Evolutionary conservation across 2,329 filamentous ascomycete genomes (phyloP).

Genomic region (Talaromyces sp.): DNA sequence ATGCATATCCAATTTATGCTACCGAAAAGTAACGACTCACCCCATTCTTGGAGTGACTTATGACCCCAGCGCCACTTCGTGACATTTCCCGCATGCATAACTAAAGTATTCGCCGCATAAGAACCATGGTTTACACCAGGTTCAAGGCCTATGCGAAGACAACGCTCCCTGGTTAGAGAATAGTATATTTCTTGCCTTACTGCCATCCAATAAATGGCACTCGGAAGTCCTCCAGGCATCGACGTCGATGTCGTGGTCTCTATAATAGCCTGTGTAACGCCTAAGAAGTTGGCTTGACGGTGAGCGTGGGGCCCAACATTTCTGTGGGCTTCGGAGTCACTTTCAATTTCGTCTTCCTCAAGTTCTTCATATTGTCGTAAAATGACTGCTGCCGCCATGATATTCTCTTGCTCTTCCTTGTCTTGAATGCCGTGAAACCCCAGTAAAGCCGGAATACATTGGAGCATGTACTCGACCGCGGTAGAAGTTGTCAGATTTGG

Average conservation of each 20-base stretch:
- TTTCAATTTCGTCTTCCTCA: slow-evolving; percentile 23
- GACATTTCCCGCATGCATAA: not conserved
- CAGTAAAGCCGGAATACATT: not conserved
- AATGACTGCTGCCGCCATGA: slow-evolving; percentile 22
- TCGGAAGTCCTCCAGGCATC: slow-evolving; percentile 14
- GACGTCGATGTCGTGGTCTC: not conserved
- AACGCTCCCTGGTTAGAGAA: slow-evolving; percentile 15
- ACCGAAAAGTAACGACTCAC: not conserved
- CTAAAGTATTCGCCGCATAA: not conserved
- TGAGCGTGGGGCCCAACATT: slow-evolving; percentile 8
- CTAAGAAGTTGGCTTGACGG: slow-evolving; percentile 11
- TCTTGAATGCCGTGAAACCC: slow-evolving; percentile 13
- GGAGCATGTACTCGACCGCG: not conserved
- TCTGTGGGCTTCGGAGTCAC: slow-evolving; percentile 12
- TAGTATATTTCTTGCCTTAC: slow-evolving; percentile 22
- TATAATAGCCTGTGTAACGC: not conserved
- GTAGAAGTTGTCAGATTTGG: not conserved
- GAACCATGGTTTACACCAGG: not conserved
- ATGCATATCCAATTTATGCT: not conserved
- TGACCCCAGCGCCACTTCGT: not conserved
- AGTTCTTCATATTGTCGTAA: slow-evolving; percentile 22
- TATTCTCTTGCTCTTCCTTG: slow-evolving; percentile 17
- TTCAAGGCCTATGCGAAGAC: slow-evolving; percentile 13
- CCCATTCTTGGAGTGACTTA: not conserved
- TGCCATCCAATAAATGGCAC: slow-evolving; percentile 20